phyloP scores from a whole-genome alignment of 768 basidiomycete species.

The Suillus hirtellus region DNA sequence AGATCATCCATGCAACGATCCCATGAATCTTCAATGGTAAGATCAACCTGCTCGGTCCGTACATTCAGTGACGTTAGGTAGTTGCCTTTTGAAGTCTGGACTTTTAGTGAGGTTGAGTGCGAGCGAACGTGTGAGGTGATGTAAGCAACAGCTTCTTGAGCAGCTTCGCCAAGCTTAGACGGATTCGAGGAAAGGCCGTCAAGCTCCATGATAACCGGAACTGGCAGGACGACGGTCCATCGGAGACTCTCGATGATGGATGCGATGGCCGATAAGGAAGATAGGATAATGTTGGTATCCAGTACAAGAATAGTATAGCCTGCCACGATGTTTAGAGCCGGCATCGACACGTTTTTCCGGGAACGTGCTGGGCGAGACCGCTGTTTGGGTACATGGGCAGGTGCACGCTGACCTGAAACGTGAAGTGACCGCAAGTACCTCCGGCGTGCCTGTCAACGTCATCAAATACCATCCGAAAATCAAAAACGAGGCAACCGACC shows the following conservation, averaged over 20 bases:
- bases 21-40: constrained; percentile 46
- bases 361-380: constrained; percentile 30
- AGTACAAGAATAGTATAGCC: constrained; percentile 91
- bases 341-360: constrained; percentile 35
- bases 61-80: constrained; percentile 83
- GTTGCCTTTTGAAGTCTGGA: constrained; percentile 94
- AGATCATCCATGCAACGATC: constrained; percentile 93
- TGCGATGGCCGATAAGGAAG: constrained; percentile 71
- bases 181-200: constrained; percentile 80
- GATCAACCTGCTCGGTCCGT: constrained; percentile 82
- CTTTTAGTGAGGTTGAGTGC: constrained; percentile 78
- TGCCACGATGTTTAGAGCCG: constrained; percentile 59
- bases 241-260: constrained; percentile 74
- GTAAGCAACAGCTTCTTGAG: constrained; percentile 70
- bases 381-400: constrained; percentile 28
- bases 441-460: constrained; percentile 58
- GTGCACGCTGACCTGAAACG: constrained; percentile 40
- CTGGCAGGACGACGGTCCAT: constrained; percentile 90
- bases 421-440: constrained; percentile 74
- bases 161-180: constrained; percentile 70
- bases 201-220: constrained; percentile 96
- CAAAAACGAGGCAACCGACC: constrained; percentile 41
- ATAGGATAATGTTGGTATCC: constrained; percentile 93
- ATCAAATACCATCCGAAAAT: constrained; percentile 14
- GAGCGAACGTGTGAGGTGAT: constrained; percentile 75